phyloP scores from a whole-genome alignment of 768 basidiomycete genomes.

The Lactarius evosmus region DNA sequence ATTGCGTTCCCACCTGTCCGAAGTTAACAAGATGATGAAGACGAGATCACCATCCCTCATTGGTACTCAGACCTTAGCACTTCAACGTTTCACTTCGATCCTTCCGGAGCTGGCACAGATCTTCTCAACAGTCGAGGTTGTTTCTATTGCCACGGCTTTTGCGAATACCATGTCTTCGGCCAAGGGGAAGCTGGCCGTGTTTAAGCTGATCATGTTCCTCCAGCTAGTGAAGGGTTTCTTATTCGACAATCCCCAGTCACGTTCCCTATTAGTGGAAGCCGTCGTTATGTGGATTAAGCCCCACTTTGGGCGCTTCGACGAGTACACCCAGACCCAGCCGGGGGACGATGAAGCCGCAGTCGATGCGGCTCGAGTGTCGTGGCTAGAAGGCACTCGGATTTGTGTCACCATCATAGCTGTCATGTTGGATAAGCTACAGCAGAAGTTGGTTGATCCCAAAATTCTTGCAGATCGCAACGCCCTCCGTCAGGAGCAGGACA shows the following conservation, averaged over 20 bases:
- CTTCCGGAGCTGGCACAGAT: conserved; percentile 84
- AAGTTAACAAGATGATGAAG: conserved; percentile 89
- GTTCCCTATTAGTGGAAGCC: conserved; percentile 78
- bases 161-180: conserved; percentile 73
- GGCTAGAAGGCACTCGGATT: conserved; percentile 89
- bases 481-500: conserved; percentile 82
- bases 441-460: conserved; percentile 65
- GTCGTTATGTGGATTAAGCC: conserved; percentile 94
- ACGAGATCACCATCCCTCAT: conserved; percentile 80
- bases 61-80: conserved; percentile 91
- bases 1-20: conserved; percentile 66
- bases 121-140: conserved; percentile 77
- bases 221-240: conserved; percentile 87
- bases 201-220: conserved; percentile 92
- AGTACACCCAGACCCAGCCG: conserved; percentile 58
- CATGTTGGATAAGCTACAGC: conserved; percentile 87
- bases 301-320: conserved; percentile 89
- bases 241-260: conserved; percentile 78
- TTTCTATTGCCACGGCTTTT: conserved; percentile 82
- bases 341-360: conserved; percentile 63
- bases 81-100: conserved; percentile 91
- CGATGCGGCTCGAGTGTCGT: conserved; percentile 75
- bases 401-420: conserved; percentile 85
- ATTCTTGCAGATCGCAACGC: conserved; percentile 58
- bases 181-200: conserved; percentile 86